These are phyloP conservation scores for Cajanus cajan DNA, from an alignment of 306 rosid species.

Conservation along the genomic window DNA sequence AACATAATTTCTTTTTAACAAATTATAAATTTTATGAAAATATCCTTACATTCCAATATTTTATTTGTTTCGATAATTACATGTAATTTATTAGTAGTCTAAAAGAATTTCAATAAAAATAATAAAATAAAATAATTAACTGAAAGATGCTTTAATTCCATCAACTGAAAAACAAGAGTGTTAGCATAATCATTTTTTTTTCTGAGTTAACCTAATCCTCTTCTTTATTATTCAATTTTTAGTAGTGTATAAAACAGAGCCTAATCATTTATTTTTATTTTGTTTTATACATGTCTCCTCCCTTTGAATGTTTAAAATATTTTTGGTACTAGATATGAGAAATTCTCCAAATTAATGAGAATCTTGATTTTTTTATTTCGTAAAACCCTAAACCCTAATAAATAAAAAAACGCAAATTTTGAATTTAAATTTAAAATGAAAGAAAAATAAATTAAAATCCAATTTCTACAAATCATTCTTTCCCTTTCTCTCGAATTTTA, in stretches of 20 bases:
- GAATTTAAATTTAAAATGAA: not conserved
- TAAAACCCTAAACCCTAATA: no score
- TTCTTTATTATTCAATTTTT: no score
- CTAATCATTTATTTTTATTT: no score
- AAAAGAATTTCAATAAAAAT: no score
- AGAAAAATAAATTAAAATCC: not conserved
- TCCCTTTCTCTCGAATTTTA: not conserved
- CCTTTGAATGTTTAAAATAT: no score
- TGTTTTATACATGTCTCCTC: no score
- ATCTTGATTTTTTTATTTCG: no score
- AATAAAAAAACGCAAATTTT: not conserved
- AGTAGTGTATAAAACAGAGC: no score
- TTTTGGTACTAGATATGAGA: no score
- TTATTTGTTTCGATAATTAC: not conserved
- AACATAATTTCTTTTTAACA: not conserved
- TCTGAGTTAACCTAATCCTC: no score
- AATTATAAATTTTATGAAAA: not conserved
- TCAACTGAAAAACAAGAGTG: not conserved
- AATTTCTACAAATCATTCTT: not conserved
- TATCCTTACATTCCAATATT: not conserved
- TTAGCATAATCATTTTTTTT: not conserved
- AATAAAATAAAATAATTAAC: no score
- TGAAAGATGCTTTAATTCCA: not conserved
- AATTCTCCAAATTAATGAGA: no score
- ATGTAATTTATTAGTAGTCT: not conserved